phyloP scores from a whole-genome alignment of 768 basidiomycete species.

The Lentinula sp. region DNA sequence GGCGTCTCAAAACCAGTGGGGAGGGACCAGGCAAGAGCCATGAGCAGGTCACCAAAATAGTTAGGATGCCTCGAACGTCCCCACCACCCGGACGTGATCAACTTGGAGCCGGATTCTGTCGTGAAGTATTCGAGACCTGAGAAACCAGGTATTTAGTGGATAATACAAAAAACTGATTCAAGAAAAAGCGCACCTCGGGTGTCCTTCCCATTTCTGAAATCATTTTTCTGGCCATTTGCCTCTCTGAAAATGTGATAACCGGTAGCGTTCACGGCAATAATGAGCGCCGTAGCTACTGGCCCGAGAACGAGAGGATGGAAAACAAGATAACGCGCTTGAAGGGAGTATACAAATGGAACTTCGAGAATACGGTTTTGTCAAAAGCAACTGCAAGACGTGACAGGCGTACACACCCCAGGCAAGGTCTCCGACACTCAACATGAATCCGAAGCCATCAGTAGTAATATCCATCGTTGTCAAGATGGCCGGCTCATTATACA shows the following conservation, averaged over 20 bases:
- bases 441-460: constrained; percentile 97
- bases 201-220: constrained; percentile 84
- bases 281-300: constrained; percentile 41
- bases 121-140: constrained; percentile 73
- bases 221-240: constrained; percentile 91
- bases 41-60: constrained; percentile 82
- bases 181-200: constrained; percentile 75
- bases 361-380: too few species aligned
- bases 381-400: background rate
- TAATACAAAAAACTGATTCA: background rate
- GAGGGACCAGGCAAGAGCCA: constrained; percentile 90
- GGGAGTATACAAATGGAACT: constrained; percentile 85
- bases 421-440: constrained; percentile 92
- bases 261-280: constrained; percentile 57
- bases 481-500: constrained; percentile 92
- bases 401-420: constrained; percentile 46
- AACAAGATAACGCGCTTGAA: constrained; percentile 94
- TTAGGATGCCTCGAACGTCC: constrained; percentile 90
- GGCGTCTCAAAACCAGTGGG: constrained; percentile 90
- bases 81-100: constrained; percentile 98
- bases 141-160: background rate
- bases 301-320: constrained; percentile 82
- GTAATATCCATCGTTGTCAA: constrained; percentile 98
- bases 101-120: constrained; percentile 82
- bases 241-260: constrained; percentile 91